Conservation (phyloP, 2,329 filamentous ascomycete species). For the Penicillium glabrum region DNA sequence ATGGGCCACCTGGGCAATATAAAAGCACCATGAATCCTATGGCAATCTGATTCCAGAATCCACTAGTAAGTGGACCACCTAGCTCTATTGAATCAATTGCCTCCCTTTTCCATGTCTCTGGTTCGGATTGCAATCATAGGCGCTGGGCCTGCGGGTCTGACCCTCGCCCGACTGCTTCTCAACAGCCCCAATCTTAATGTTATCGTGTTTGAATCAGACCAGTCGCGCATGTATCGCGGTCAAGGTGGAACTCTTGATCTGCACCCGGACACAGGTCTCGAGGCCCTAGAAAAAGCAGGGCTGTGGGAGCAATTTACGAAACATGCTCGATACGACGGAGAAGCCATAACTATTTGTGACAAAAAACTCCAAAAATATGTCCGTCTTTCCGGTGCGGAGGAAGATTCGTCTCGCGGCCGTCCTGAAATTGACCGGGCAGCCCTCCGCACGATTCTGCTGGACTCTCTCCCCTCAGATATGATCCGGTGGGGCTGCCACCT, state of each 20-base stretch:
- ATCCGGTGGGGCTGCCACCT: constrained; percentile 28
- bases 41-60: not conserved
- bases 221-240: constrained; percentile 18
- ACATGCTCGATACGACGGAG: constrained; percentile 20
- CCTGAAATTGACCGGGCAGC: constrained; percentile 29
- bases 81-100: not conserved
- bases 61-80: not conserved
- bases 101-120: not conserved
- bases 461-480: constrained; percentile 20
- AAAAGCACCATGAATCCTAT: not conserved
- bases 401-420: constrained; percentile 10
- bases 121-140: constrained; percentile 20
- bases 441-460: constrained; percentile 25
- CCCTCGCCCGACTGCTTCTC: constrained; percentile 9
- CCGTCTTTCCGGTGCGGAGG: constrained; percentile 10
- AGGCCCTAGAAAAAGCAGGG: constrained; percentile 23
- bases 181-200: constrained; percentile 9
- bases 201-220: constrained; percentile 32
- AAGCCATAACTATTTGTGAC: constrained; percentile 19
- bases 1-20: not conserved
- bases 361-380: constrained; percentile 13
- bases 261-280: constrained; percentile 25
- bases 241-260: constrained; percentile 31
- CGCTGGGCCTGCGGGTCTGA: constrained; percentile 18
- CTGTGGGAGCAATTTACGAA: constrained; percentile 26